Evolutionary conservation across 2,329 filamentous ascomycete genomes (phyloP).

Genomic region (Karstenula rhodostoma): DNA sequence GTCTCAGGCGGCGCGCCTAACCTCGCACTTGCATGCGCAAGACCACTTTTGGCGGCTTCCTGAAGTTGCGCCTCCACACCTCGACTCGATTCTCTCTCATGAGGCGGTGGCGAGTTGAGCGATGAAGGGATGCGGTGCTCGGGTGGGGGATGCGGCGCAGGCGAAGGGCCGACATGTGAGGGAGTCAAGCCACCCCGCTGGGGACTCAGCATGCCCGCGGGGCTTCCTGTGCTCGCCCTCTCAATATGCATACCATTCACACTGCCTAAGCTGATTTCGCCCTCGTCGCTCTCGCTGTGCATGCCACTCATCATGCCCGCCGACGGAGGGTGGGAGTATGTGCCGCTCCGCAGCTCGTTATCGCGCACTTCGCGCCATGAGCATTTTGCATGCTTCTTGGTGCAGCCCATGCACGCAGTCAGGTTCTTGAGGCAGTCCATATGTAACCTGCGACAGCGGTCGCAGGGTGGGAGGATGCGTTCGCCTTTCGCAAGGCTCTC

Average conservation of each 20-base stretch:
- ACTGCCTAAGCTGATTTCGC: neutral
- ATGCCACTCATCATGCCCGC: slow-evolving; percentile 33
- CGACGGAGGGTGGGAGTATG: slow-evolving; percentile 31
- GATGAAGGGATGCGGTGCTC: slow-evolving; percentile 29
- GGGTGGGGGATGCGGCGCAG: slow-evolving; percentile 5
- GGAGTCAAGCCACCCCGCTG: slow-evolving; percentile 34
- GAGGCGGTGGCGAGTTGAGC: slow-evolving; percentile 32
- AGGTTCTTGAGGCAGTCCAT: slow-evolving; percentile 87
- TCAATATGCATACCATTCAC: slow-evolving; percentile 30
- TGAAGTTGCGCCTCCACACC: slow-evolving; percentile 42
- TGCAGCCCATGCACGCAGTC: slow-evolving; percentile 86
- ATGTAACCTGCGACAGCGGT: slow-evolving; percentile 79
- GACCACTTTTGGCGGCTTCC: slow-evolving; percentile 43
- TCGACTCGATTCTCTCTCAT: slow-evolving; percentile 26
- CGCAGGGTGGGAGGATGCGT: slow-evolving; percentile 80
- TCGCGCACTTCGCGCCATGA: slow-evolving; percentile 83
- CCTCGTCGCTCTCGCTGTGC: slow-evolving; percentile 44
- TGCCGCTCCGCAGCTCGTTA: slow-evolving; percentile 64
- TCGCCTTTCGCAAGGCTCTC: slow-evolving; percentile 79
- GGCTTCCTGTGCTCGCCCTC: slow-evolving; percentile 40
- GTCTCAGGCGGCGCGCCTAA: slow-evolving; percentile 22
- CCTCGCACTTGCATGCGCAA: slow-evolving; percentile 39
- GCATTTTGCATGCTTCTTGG: slow-evolving; percentile 89
- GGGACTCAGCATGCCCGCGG: slow-evolving; percentile 36
- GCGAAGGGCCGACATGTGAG: slow-evolving; percentile 20